Evolutionary conservation across 768 basidiomycete genomes (phyloP), one percentile per base, ranked within the genome.

Genomic region (Russula ochroleuca): DNA sequence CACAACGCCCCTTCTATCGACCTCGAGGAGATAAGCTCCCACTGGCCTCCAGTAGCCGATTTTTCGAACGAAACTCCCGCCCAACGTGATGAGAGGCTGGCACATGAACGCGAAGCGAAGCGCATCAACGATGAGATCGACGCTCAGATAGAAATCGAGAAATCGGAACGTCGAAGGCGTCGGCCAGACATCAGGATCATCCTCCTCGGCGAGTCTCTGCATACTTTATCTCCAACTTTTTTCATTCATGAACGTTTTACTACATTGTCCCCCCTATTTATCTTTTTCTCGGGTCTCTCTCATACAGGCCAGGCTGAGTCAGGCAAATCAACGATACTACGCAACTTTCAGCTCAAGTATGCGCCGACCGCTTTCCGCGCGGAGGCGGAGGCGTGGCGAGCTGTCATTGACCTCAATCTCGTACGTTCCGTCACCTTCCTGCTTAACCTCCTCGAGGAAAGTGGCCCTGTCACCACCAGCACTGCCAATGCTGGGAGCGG

Each of bases 381-480:
- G 2, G 85, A 87, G 76, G 75, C 79, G 6, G 79, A 79, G 51
- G 75, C 81, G 47, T 88, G 86, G 86, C 78, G 84, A 45, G 81
- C 85, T 3, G 81, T 87, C 64, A 84, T 88, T 61, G 81, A 85
- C 70, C 81, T 87, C 69, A 87, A 88, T 71, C 82, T 88, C 66
- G 80, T 86, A 66, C 83, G 83, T 58, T 78, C 78, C 31, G 76
- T 81, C 55, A 78, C 77, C 68, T 76, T 75, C 65, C 72, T 82
- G 57, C 71, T 81, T 38, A 77, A 76, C 54, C 40, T 74, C 58
- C 78, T 83, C 63, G 64, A 53, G n/a, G 67, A 67, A 35, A 14
- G 57, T 15, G 17, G 28, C 28, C 9, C 38, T 21, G 4, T 10
- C 8, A 21, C 17, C n/a, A 0, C 52, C 31, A 14, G 15, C 13